Percentiles rank a stretch among this genome's conserved stretches.
Evolutionary conservation across 805 yeast genomes (phyloP).

Genomic region (Ogataea chonburiensis): DNA sequence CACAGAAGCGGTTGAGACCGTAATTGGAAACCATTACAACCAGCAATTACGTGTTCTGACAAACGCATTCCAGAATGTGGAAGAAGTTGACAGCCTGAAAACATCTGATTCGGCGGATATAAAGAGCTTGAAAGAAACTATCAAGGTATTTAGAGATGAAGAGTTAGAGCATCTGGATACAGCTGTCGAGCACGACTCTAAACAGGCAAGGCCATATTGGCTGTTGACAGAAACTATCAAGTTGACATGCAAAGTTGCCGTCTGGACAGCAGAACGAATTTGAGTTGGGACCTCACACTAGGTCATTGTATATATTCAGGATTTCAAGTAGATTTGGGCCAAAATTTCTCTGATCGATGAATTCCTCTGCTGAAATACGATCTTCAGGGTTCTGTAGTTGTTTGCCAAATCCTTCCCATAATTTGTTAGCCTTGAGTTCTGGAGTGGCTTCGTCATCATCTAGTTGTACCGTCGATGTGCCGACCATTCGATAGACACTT

Average conservation of each 20-base stretch:
- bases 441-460: slow-evolving; percentile 92
- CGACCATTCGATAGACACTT: slow-evolving; percentile 93
- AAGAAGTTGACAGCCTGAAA: slow-evolving; percentile 31
- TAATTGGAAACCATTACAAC: slow-evolving; percentile 94
- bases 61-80: slow-evolving; percentile 57
- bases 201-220: slow-evolving; percentile 89
- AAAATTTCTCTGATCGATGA: slow-evolving; percentile 72
- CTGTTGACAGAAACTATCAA: slow-evolving; percentile 86
- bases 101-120: slow-evolving; percentile 52
- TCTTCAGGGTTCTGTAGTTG: slow-evolving; percentile 69
- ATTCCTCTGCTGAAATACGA: slow-evolving; percentile 78
- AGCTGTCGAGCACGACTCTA: slow-evolving; percentile 89
- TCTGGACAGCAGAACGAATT: slow-evolving; percentile 85
- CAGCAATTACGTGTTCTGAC: slow-evolving; percentile 77
- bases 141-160: slow-evolving; percentile 83
- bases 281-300: slow-evolving; percentile 35
- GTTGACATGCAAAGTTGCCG: slow-evolving; percentile 79
- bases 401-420: slow-evolving; percentile 48
- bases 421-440: slow-evolving; percentile 78
- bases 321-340: slow-evolving; percentile 79
- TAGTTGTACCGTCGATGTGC: slow-evolving; percentile 77
- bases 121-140: slow-evolving; percentile 52
- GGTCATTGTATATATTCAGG: slow-evolving; percentile 49
- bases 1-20: slow-evolving; percentile 98
- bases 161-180: slow-evolving; percentile 94